A percentile compares a stretch with the other conserved stretches of the same genome.
These are phyloP conservation scores for Euclidium syriacum DNA, from an alignment of 345 rosid species.

Conservation along the genomic window DNA sequence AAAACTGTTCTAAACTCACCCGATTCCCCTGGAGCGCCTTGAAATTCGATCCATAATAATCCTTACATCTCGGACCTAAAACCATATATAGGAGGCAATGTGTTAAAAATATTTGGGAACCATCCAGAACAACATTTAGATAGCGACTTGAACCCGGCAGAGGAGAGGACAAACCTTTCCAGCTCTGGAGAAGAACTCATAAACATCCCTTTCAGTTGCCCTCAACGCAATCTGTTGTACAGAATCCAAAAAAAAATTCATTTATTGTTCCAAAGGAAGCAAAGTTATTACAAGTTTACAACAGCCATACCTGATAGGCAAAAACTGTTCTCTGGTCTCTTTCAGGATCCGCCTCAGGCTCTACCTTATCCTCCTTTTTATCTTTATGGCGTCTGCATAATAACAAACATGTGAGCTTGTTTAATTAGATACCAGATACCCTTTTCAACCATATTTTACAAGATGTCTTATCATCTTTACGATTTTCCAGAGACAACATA, in stretches of 20 bases:
- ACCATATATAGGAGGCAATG: constrained; percentile 5
- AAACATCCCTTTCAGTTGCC: constrained; percentile 91
- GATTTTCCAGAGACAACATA: constrained; percentile 22
- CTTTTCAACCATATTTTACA: constrained; percentile 2
- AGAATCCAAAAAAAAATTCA: neutral
- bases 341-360: constrained; percentile 97
- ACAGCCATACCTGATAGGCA: constrained; percentile 76
- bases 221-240: constrained; percentile 69
- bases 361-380: constrained; percentile 68
- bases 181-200: constrained; percentile 93
- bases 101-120: neutral
- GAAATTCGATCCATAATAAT: constrained; percentile 97
- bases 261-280: neutral
- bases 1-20: constrained; percentile 41
- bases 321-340: constrained; percentile 98
- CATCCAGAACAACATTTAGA: constrained; percentile 3
- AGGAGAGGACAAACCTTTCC: constrained; percentile 67
- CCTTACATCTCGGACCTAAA: constrained; percentile 95
- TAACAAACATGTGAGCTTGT: constrained; percentile 17
- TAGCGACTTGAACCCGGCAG: constrained; percentile 11
- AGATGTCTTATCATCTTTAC: constrained; percentile 18
- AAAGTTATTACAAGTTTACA: neutral
- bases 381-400: constrained; percentile 69
- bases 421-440: constrained; percentile 1
- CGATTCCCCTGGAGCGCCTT: constrained; percentile 93